Conservation (phyloP, 164 flowering plant species). For the Amborella trichopoda region DNA sequence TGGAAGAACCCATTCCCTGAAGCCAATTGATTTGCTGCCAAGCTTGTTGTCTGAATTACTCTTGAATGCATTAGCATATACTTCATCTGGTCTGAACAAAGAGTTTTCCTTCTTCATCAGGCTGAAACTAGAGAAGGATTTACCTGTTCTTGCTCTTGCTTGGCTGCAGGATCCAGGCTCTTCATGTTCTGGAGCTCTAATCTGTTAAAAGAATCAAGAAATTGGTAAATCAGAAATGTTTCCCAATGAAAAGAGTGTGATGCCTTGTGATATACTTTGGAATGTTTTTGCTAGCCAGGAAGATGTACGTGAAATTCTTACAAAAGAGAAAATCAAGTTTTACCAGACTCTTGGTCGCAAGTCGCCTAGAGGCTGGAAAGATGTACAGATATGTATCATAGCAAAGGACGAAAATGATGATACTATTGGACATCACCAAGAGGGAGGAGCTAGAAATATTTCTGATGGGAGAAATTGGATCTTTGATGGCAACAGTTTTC, state of each 20-base stretch:
- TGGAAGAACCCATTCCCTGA: conserved; percentile 11
- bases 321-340: conserved; percentile 23
- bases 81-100: conserved; percentile 37
- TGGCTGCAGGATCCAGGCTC: conserved; percentile 31
- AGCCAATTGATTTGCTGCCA: conserved; percentile 15
- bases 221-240: conserved; percentile 10
- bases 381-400: conserved; percentile 20
- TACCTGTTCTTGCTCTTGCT: conserved; percentile 18
- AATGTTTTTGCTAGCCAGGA: conserved; percentile 31
- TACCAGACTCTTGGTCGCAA: conserved; percentile 20
- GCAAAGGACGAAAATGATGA: conserved; percentile 21
- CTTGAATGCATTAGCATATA: conserved; percentile 20
- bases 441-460: conserved; percentile 15
- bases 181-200: conserved; percentile 12
- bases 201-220: conserved; percentile 10
- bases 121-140: conserved; percentile 31
- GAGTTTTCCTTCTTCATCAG: conserved; percentile 36
- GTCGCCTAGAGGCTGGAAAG: conserved; percentile 41
- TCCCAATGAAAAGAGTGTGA: conserved; percentile 15
- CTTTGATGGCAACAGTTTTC: conserved; percentile 21
- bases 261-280: conserved; percentile 37
- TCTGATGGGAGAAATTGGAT: conserved; percentile 21
- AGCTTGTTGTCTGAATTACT: conserved; percentile 25
- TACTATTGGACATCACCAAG: conserved; percentile 14
- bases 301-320: conserved; percentile 30